Conservation (phyloP, 2,329 filamentous ascomycete species). For the Aureobasidium vineae region DNA sequence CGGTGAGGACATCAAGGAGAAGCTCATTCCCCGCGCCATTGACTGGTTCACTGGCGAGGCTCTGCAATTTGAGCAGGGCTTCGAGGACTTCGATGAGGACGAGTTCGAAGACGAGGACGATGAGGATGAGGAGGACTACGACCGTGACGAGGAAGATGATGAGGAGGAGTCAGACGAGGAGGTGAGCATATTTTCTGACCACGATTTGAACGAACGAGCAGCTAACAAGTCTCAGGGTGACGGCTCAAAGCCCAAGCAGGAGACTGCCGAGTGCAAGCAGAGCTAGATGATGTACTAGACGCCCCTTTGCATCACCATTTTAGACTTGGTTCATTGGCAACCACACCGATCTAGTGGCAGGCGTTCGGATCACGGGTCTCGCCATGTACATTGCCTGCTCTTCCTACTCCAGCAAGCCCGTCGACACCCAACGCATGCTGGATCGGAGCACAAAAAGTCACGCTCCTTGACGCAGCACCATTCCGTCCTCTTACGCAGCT, state of each 20-base stretch:
- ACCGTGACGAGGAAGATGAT: constrained; percentile 78
- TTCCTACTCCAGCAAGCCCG: constrained; percentile 1
- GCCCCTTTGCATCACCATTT: constrained; percentile 10
- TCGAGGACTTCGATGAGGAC: constrained; percentile 78
- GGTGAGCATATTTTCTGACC: constrained; percentile 38
- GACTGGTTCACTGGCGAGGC: constrained; percentile 99
- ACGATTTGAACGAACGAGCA: not conserved
- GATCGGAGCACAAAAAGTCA: constrained; percentile 26
- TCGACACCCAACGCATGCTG: not conserved
- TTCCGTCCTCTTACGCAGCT: constrained; percentile 18
- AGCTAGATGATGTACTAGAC: constrained; percentile 53
- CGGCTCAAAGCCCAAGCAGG: constrained; percentile 85
- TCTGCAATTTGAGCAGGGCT: constrained; percentile 90
- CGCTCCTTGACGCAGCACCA: constrained; percentile 28
- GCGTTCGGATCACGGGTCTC: constrained; percentile 20
- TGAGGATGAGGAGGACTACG: constrained; percentile 80
- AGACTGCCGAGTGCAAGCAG: constrained; percentile 94
- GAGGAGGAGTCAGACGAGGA: constrained; percentile 53
- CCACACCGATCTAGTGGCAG: constrained; percentile 10
- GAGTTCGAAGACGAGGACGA: constrained; percentile 92
- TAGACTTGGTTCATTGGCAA: constrained; percentile 15
- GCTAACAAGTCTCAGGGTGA: constrained; percentile 61
- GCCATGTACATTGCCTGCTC: constrained; percentile 26
- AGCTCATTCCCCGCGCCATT: constrained; percentile 95
- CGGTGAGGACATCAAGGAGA: constrained; percentile 99